phyloP scores from a whole-genome alignment of 768 basidiomycete species.

The Lactarius indigo region DNA sequence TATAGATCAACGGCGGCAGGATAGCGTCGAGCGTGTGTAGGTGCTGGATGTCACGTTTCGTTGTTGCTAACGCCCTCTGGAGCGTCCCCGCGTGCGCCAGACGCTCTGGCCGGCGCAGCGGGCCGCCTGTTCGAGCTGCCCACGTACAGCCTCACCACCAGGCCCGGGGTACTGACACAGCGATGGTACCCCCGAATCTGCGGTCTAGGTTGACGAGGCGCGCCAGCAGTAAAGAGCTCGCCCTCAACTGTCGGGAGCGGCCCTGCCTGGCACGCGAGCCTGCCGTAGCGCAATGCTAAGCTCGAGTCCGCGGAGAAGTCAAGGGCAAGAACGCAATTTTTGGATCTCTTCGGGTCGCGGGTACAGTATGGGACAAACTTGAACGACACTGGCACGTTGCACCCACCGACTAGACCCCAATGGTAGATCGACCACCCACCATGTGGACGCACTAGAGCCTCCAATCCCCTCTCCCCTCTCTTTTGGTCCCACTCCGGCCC shows the following conservation, averaged over 20 bases:
- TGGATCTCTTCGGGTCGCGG: constrained; percentile 14
- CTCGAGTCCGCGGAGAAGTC: constrained; percentile 63
- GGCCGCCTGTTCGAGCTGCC: constrained; percentile 70
- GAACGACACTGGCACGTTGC: too few relatives aligned
- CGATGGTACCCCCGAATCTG: constrained; percentile 81
- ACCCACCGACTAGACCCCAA: too few relatives aligned
- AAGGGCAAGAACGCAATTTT: constrained; percentile 1
- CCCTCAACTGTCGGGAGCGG: constrained; percentile 91
- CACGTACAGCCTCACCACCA: constrained; percentile 90
- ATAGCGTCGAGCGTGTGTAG: too few relatives aligned
- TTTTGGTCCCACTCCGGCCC: too few relatives aligned
- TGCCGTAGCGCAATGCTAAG: constrained; percentile 91
- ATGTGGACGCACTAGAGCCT: too few relatives aligned
- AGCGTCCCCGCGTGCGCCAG: neutral
- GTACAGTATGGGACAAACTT: neutral
- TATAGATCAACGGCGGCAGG: too few relatives aligned
- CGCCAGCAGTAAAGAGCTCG: constrained; percentile 69
- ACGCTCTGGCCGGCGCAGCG: neutral
- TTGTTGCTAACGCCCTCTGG: neutral
- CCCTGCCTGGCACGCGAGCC: constrained; percentile 75
- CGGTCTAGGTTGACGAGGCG: constrained; percentile 68
- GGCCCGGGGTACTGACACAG: constrained; percentile 91
- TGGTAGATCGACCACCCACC: too few relatives aligned
- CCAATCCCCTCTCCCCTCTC: too few relatives aligned
- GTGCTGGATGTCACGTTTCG: too few relatives aligned